phyloP scores from a whole-genome alignment of 1,284 basidiomycete genomes.

The Peniophora sp. region DNA sequence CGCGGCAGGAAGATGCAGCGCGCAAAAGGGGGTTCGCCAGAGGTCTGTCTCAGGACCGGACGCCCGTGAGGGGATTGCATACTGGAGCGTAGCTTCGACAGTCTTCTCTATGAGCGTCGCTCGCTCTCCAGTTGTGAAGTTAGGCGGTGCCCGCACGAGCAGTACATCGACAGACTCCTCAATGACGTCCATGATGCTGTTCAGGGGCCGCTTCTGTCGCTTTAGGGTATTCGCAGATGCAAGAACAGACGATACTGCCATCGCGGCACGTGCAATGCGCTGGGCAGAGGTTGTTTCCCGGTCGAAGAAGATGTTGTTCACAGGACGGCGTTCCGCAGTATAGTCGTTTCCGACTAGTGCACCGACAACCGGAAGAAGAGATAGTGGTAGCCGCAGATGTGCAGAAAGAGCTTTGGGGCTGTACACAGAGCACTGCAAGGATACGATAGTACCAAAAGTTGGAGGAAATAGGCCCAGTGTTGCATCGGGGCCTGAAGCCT shows the following conservation, averaged over 20 bases:
- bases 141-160: constrained; percentile 38
- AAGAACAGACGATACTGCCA: constrained; percentile 45
- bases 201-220: constrained; percentile 45
- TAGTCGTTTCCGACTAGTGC: constrained; percentile 86
- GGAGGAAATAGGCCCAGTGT: constrained; percentile 48
- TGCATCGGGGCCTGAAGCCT: constrained; percentile 15
- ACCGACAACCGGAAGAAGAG: constrained; percentile 77
- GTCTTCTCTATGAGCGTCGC: constrained; percentile 59
- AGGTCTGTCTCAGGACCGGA: constrained; percentile 27
- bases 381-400: constrained; percentile 60
- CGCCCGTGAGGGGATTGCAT: constrained; percentile 55
- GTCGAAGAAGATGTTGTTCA: constrained; percentile 65
- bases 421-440: constrained; percentile 53
- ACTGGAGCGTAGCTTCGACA: constrained; percentile 67
- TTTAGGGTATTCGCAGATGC: constrained; percentile 29
- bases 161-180: constrained; percentile 54
- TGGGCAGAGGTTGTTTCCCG: constrained; percentile 43
- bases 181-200: constrained; percentile 69
- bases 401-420: constrained; percentile 57
- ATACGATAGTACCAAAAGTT: constrained; percentile 22
- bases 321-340: constrained; percentile 30
- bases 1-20: constrained; percentile 44
- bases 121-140: constrained; percentile 51
- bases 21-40: constrained; percentile 48
- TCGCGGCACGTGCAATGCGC: constrained; percentile 52